Evolutionary conservation across 352 stramenopile species (phyloP), one percentile per base, ranked within the genome.

Genomic region (Globisporangium canariense): DNA sequence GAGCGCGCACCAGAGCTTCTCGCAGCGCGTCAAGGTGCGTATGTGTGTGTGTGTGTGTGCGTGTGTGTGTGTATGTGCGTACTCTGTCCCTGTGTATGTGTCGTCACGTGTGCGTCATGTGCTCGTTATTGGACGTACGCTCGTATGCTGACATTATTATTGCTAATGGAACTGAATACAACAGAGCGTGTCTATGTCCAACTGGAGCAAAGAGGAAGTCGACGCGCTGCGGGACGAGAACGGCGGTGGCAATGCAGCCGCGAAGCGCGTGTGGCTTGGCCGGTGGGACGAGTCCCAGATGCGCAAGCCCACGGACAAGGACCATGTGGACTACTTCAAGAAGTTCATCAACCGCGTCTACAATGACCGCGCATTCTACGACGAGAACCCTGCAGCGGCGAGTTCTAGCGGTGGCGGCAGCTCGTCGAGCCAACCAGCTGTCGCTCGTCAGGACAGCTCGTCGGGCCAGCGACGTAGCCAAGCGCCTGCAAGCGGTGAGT

Each of bases 1-100:
- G 79, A 93, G 86, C 49, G 92, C 89, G 13, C 95, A 98, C 72
- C 93, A 98, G 77, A 96, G 93, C 67, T 97, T 91, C 66, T 96
- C 80, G 46, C 93, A 97, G 73, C 91, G 95, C 79, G 97, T 97
- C 74, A 98, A 98, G 73, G 88, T 82, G 60, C 1, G 50, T 59
- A 6, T 32, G 41, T 55, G 20, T 22, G 3, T 54, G n/a, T 59
- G 34, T 2, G 13, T 1, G 18, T 38, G 25, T 6, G 49, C 22
- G 7, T 22, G 25, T 30, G 2, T 40, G 16, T 13, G 20, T 38
- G 53, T 46, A 2, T n/a, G 22, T 25, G 20, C 25, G 25, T 28
- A 28, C 25, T 28, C 25, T 28, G 25, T 28, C 25, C 25, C 25
- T 28, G 25, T 28, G 25, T 28, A 28, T 50, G 50, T 57, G 10